Base-by-base conservation (phyloP, 306 rosid genomes). In the Herpetospermum pedunculosum region DNA sequence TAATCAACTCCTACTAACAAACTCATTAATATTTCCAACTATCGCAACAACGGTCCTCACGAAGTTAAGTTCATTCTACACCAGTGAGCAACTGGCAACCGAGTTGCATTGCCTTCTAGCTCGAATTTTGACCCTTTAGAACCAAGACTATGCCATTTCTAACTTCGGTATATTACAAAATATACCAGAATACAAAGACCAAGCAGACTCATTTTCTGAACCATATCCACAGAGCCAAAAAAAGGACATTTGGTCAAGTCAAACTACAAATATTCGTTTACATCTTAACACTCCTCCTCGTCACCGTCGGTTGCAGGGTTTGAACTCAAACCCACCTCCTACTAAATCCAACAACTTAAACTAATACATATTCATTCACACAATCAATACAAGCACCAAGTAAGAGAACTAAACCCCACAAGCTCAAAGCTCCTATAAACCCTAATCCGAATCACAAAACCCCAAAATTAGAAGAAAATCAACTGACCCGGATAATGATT, bases 401-500 rank as follows among this genome's bases (percentile, higher is more conserved):
- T 3, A 43, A 43, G 1, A 10, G 2, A 6, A 14, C 50, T 25
- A 25, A 67, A 5, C 23, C 37, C 73, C 53, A 41, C 18, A 41
- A 23, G 2, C 14, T 43, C 52, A 40, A 25, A 23, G 73, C 52
- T 25, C 73, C n/a, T 5, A 5, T 40, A 68, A 43, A 25, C 73
- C 53, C 73, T 43, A 43, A 2, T 43, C 6, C 9, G 5, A 13
- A n/a, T 30, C 2, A 9, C 18, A 21, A 72, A 52, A 72, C 28
- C 26, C 16, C 19, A 29, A 47, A 71, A 72, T 1, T 14, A 62
- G 72, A 19, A 32, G 62, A 30, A 59, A 59, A 29, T 30, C 13
- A 13, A 59, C 91, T 82, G 60, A 92, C 98, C 98, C 97, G 85
- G 71, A 94, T 78, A 59, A 88, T 80, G 58, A 94, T 91, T 86